phyloP scores from a whole-genome alignment of 441 rosid species.

The Jatropha podagrica region DNA sequence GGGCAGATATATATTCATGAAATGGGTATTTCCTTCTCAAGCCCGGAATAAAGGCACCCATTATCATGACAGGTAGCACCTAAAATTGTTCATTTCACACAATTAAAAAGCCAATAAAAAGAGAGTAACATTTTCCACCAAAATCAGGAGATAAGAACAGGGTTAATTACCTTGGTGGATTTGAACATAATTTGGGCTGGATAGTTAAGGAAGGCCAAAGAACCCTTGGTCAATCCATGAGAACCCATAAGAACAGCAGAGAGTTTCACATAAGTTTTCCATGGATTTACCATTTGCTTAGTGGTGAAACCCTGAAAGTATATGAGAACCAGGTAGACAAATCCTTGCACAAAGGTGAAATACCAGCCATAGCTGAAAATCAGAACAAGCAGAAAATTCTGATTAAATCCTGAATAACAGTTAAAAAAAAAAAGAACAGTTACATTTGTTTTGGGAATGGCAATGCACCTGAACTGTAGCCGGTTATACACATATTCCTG shows the following conservation, averaged over 20 bases:
- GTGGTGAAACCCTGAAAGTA: constrained; percentile 73
- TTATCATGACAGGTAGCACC: constrained; percentile 84
- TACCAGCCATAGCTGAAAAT: constrained; percentile 83
- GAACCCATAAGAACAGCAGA: constrained; percentile 87
- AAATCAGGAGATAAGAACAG: not conserved
- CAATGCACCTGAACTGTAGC: constrained; percentile 53
- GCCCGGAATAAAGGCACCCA: constrained; percentile 87
- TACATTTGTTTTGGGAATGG: not conserved
- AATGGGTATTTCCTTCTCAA: constrained; percentile 70
- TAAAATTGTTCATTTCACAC: constrained; percentile 21
- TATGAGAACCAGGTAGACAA: constrained; percentile 64
- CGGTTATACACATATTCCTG: constrained; percentile 69
- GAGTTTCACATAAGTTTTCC: constrained; percentile 76
- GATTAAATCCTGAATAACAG: not conserved
- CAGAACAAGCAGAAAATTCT: not conserved
- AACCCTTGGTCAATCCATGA: constrained; percentile 85
- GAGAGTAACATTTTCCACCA: not conserved
- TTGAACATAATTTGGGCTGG: constrained; percentile 94
- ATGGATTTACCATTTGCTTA: constrained; percentile 82
- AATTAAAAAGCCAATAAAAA: not conserved
- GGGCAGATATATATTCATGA: constrained; percentile 72
- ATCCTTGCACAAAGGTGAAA: constrained; percentile 86
- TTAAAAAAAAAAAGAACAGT: not conserved
- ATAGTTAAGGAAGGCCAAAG: constrained; percentile 81
- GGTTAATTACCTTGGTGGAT: constrained; percentile 66